These are phyloP conservation scores for Sphagnum fallax DNA, from an alignment of 228 moss, liverwort and hornwort genomes.

Conservation along the genomic window DNA sequence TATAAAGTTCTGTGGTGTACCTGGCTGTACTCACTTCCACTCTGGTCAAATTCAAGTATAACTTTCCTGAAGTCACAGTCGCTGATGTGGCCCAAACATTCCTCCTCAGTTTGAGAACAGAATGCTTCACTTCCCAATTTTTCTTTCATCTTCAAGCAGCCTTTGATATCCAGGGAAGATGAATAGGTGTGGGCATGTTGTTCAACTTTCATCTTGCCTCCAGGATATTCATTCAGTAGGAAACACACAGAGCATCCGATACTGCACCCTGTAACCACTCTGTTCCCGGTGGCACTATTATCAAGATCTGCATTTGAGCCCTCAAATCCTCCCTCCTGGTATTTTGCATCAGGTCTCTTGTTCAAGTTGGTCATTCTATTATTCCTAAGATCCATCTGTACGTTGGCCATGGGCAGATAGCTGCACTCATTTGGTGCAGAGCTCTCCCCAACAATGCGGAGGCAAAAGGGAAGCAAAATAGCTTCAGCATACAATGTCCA, in stretches of 20 bases:
- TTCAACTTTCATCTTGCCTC: conserved; percentile 9
- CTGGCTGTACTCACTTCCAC: conserved; percentile 39
- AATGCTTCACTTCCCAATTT: conserved; percentile 2
- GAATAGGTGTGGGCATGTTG: conserved; percentile 14
- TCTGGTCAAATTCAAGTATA: conserved; percentile 33
- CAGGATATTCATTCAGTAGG: conserved; percentile 18
- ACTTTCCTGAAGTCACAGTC: conserved; percentile 28
- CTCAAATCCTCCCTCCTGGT: conserved; percentile 3
- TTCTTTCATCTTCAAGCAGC: conserved; percentile 11
- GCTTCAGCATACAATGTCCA: conserved; percentile 47
- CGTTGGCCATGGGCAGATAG: conserved; percentile 9
- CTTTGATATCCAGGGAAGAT: conserved; percentile 21
- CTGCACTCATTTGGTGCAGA: conserved; percentile 8
- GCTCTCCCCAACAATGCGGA: conserved; percentile 26
- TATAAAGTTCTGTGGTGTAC: conserved; percentile 8
- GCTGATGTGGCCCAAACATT: conserved; percentile 15
- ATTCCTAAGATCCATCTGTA: conserved; percentile 7
- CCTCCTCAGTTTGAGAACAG: conserved; percentile 19
- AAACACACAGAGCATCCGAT: conserved; percentile 27
- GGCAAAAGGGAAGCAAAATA: conserved; percentile 38
- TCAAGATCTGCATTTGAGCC: conserved; percentile 3
- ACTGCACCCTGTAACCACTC: conserved; percentile 14
- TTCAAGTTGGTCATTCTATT: conserved; percentile 3
- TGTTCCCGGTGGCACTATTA: conserved; percentile 9
- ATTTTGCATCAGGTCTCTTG: not conserved